Percentiles rank a stretch among this genome's conserved stretches.
phyloP scores from a whole-genome alignment of 129 eudicot genomes.

The Silybum marianum region DNA sequence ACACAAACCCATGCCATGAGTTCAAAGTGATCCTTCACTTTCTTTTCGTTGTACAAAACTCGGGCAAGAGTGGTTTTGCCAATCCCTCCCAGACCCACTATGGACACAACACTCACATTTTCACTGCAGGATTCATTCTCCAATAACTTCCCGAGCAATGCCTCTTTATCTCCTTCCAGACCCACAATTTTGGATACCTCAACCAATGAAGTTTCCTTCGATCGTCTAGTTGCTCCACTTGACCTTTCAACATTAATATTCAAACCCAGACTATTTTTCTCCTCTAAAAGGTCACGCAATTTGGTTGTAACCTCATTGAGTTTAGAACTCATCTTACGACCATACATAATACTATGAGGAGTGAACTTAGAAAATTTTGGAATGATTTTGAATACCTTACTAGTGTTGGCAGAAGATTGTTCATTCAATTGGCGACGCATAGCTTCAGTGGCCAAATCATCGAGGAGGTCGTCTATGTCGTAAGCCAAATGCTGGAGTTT shows the following conservation, averaged over 20 bases:
- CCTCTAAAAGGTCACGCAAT: not conserved
- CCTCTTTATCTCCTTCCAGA: not conserved
- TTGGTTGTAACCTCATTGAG: not conserved
- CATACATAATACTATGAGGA: not conserved
- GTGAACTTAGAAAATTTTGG: not conserved
- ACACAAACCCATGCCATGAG: not conserved
- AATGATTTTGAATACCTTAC: not conserved
- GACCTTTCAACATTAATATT: not conserved
- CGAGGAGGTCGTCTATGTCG: not conserved
- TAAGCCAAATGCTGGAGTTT: constrained; percentile 15
- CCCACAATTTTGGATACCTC: not conserved
- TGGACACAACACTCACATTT: not conserved
- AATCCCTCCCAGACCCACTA: not conserved
- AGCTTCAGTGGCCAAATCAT: not conserved
- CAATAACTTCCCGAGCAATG: not conserved
- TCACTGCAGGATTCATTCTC: not conserved
- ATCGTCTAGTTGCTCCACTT: not conserved
- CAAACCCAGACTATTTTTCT: not conserved
- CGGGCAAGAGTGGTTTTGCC: not conserved
- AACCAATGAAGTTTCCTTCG: not conserved
- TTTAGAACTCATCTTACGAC: not conserved
- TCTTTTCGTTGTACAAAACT: not conserved
- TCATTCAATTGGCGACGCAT: not conserved
- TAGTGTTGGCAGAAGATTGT: not conserved
- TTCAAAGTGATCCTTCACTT: not conserved